Base-by-base conservation (phyloP, 768 basidiomycete species). In the Leccinellum luteum region DNA sequence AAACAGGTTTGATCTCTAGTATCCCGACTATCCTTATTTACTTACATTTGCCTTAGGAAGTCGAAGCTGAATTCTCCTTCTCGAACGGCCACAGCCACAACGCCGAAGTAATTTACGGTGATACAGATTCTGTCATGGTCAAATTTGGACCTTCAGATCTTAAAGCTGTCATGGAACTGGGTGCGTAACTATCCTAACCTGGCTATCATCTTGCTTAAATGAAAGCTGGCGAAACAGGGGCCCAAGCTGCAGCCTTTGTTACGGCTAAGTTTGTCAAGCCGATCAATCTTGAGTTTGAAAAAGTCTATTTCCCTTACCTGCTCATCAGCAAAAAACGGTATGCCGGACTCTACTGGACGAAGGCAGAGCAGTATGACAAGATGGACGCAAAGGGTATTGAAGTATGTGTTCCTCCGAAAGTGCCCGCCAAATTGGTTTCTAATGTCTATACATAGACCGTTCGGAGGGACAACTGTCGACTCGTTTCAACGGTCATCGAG, bases 381-480 rank as follows among this genome's bases (percentile, higher is more conserved):
- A 98, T 98, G 97, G 97, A 99, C 65, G 90, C 96, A 2, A 99
- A 99, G 76, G 97, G 97, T 68, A 98, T 99, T 57, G 97, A 99
- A 84, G 95, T 94, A 54, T 3, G 83, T 66, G 31, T 34, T 10
- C 12, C 8, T 31, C 21, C 9, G 32, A 27, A 54, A n/a, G 12
- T 1, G 25, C n/a, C 1, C 1, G 3, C 45, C 9, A 21, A 12
- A 25, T 6, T 3, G 17, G 28, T 47, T 19, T 28, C 28, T 50
- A 13, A 57, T 21, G 2, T 55, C 12, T 8, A 49, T 45, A 23
- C 45, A 9, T 60, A 98, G 95, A 98, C 97, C 44, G 97, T 99
- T 48, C 88, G 97, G 63, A 84, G 97, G 72, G 97, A 99, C 67
- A 99, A 99, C 69, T 99, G 97, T 73, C 87, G 96, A n/a, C 82